Evolutionary conservation across 768 basidiomycete species (phyloP).

Genomic region (Ramaria sp.): DNA sequence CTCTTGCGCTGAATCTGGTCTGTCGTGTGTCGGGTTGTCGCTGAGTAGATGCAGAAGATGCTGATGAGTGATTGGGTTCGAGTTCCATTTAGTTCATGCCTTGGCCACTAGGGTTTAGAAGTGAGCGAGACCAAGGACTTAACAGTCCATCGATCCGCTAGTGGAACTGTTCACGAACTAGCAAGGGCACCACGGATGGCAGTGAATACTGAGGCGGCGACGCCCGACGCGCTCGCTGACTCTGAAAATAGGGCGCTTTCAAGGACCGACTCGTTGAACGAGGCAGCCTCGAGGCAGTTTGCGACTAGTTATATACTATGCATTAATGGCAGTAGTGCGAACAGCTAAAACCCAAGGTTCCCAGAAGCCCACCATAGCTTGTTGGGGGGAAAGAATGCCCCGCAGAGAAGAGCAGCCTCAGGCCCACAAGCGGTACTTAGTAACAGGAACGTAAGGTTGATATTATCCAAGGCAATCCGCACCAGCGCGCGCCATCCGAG

Average conservation of each 20-base stretch:
- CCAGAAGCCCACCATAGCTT: no score
- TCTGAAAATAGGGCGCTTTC: conserved; percentile 7
- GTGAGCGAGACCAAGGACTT: conserved; percentile 3
- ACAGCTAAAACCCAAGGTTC: no score
- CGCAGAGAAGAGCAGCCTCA: no score
- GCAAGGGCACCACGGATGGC: conserved; percentile 1
- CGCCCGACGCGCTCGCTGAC: not conserved
- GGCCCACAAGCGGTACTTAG: no score
- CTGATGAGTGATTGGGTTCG: conserved; percentile 9
- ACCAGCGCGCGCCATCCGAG: no score
- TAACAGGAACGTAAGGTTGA: no score
- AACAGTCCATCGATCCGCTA: conserved; percentile 7
- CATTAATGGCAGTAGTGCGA: no score
- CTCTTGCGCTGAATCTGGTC: conserved; percentile 7
- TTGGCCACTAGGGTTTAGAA: conserved; percentile 4
- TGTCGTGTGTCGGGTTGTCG: conserved; percentile 3
- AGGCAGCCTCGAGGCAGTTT: not conserved
- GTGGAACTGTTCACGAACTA: not conserved
- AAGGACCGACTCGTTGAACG: not conserved
- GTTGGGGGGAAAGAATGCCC: no score
- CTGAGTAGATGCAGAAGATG: conserved; percentile 2
- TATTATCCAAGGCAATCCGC: no score
- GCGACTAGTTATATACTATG: not conserved
- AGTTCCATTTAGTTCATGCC: conserved; percentile 11
- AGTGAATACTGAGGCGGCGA: conserved; percentile 7